Conservation (phyloP, 2,329 filamentous ascomycete genomes). For the Xenosphaeropsis pyriputrescens region DNA sequence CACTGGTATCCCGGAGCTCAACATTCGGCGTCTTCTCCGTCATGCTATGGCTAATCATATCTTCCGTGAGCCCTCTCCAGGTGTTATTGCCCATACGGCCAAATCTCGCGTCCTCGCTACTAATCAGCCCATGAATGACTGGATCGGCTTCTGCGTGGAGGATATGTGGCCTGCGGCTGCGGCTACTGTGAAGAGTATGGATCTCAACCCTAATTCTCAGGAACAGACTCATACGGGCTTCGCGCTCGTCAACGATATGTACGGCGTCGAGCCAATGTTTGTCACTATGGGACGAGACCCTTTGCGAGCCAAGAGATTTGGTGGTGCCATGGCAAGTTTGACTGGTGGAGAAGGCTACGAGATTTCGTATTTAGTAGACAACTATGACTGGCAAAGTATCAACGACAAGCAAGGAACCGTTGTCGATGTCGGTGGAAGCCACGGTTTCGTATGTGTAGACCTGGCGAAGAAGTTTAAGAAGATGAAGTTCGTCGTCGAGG, state of each 20-base stretch:
- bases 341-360: constrained; percentile 41
- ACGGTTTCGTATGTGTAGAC: constrained; percentile 40
- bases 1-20: constrained; percentile 30
- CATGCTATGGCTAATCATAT: constrained; percentile 42
- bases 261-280: constrained; percentile 36
- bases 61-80: constrained; percentile 34
- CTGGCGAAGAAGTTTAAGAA: constrained; percentile 33
- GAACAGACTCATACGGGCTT: constrained; percentile 33
- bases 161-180: constrained; percentile 34
- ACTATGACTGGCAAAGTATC: constrained; percentile 35
- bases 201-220: constrained; percentile 29
- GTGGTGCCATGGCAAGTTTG: constrained; percentile 37
- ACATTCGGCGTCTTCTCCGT: constrained; percentile 34
- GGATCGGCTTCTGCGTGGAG: constrained; percentile 39
- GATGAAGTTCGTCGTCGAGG: constrained; percentile 40
- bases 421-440: constrained; percentile 43
- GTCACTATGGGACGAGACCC: constrained; percentile 33
- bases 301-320: constrained; percentile 33
- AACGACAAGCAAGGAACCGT: constrained; percentile 29
- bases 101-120: constrained; percentile 34
- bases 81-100: constrained; percentile 37
- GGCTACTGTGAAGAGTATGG: constrained; percentile 29
- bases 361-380: constrained; percentile 33
- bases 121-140: constrained; percentile 31
- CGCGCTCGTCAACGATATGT: constrained; percentile 32